phyloP scores from a whole-genome alignment of 2,329 filamentous ascomycete genomes.

The Cladophialophora immunda region DNA sequence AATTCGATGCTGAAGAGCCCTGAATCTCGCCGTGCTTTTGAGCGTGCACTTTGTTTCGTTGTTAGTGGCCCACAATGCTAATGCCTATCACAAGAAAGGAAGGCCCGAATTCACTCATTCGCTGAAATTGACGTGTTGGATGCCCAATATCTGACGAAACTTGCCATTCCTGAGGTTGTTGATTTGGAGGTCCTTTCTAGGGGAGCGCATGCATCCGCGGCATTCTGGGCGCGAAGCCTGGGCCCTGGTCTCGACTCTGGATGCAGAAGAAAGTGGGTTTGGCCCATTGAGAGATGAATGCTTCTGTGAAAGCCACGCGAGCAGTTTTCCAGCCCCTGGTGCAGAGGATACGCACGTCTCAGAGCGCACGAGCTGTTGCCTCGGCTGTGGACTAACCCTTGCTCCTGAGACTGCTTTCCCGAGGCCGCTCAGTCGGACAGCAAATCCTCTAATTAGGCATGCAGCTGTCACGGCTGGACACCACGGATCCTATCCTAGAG shows the following conservation, averaged over 20 bases:
- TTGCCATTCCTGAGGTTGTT: not conserved
- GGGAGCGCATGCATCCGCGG: not conserved
- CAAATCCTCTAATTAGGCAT: not conserved
- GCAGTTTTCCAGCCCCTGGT: not conserved
- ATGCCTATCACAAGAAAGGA: too few species aligned
- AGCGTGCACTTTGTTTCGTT: too few species aligned
- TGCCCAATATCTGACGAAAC: not conserved
- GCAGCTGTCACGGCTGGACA: not conserved
- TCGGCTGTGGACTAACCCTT: not conserved
- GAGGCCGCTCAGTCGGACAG: not conserved
- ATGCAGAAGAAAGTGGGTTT: not conserved
- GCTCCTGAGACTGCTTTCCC: not conserved
- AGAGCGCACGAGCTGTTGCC: not conserved
- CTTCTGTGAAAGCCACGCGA: not conserved
- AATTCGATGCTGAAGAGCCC: too few species aligned
- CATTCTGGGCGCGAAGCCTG: not conserved
- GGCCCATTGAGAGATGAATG: not conserved
- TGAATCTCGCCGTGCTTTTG: too few species aligned
- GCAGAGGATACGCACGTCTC: not conserved
- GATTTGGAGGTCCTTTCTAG: not conserved
- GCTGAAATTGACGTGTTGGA: not conserved
- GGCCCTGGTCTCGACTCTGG: not conserved
- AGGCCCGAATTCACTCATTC: not conserved
- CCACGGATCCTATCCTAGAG: not conserved
- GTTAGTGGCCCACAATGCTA: too few species aligned